phyloP scores from a whole-genome alignment of 73 alveolate species.

The Stentor coeruleus region DNA sequence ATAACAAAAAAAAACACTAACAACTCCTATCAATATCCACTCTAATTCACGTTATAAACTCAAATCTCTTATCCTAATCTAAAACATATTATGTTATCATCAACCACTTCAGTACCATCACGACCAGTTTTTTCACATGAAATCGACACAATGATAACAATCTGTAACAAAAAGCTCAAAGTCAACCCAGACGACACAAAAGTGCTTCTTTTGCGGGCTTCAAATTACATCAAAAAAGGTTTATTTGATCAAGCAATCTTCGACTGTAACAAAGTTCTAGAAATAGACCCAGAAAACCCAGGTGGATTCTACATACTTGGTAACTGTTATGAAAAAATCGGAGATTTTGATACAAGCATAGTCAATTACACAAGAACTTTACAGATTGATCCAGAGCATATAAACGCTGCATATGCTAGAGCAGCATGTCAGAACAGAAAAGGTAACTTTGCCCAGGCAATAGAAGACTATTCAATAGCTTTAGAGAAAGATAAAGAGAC shows the following conservation, averaged over 20 bases:
- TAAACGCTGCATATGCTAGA: slow-evolving; percentile 90
- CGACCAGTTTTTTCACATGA: neutral
- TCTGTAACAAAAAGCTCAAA: neutral
- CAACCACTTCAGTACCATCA: too few species aligned
- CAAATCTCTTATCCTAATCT: too few species aligned
- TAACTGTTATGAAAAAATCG: slow-evolving; percentile 68
- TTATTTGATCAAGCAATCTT: slow-evolving; percentile 56
- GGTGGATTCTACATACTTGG: slow-evolving; percentile 80
- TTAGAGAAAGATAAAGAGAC: slow-evolving; percentile 79
- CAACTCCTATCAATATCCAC: too few species aligned
- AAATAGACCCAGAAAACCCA: slow-evolving; percentile 60
- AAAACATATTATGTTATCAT: too few species aligned
- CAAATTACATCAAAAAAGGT: slow-evolving; percentile 49
- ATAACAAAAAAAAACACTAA: too few species aligned
- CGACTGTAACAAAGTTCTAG: slow-evolving; percentile 65
- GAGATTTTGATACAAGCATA: slow-evolving; percentile 76
- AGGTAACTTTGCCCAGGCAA: slow-evolving; percentile 90
- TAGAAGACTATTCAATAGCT: slow-evolving; percentile 95
- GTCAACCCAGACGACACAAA: slow-evolving; percentile 24
- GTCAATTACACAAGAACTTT: slow-evolving; percentile 79
- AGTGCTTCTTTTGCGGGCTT: slow-evolving; percentile 59
- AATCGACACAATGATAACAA: neutral
- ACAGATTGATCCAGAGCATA: slow-evolving; percentile 85
- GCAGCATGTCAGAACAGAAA: slow-evolving; percentile 93
- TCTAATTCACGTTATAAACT: too few species aligned